Evolutionary conservation across 2,329 filamentous ascomycete species (phyloP).

Genomic region (Pseudopithomyces maydicus): DNA sequence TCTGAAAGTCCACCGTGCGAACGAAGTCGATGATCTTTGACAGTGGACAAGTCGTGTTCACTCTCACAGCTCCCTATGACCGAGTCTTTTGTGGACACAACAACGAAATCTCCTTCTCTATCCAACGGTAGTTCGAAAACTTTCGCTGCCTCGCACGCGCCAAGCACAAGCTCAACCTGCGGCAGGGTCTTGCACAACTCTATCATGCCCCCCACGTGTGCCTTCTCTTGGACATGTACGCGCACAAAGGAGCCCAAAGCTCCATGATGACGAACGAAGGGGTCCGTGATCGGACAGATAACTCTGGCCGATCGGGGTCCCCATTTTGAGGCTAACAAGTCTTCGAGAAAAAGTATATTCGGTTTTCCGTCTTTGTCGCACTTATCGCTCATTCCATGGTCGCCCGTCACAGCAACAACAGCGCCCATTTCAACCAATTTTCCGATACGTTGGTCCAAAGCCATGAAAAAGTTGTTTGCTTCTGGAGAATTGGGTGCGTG

Average conservation of each 20-base stretch:
- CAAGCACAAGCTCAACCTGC: slow-evolving; percentile 41
- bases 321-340: slow-evolving; percentile 41
- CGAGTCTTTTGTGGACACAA: slow-evolving; percentile 43
- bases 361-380: slow-evolving; percentile 33
- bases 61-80: slow-evolving; percentile 45
- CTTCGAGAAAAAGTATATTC: slow-evolving; percentile 49
- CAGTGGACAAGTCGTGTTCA: slow-evolving; percentile 44
- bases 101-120: slow-evolving; percentile 49
- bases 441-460: slow-evolving; percentile 42
- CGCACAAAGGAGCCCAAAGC: slow-evolving; percentile 51
- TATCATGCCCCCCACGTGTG: slow-evolving; percentile 35
- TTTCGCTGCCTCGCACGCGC: slow-evolving; percentile 38
- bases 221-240: slow-evolving; percentile 40
- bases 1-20: slow-evolving; percentile 51
- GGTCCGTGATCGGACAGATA: slow-evolving; percentile 53
- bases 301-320: slow-evolving; percentile 40
- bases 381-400: slow-evolving; percentile 53
- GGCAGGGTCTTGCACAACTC: slow-evolving; percentile 32
- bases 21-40: slow-evolving; percentile 43
- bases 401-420: slow-evolving; percentile 48
- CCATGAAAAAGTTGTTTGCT: slow-evolving; percentile 46
- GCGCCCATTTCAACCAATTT: slow-evolving; percentile 42
- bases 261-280: slow-evolving; percentile 52
- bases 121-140: slow-evolving; percentile 48
- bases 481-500: slow-evolving; percentile 44